phyloP scores from a whole-genome alignment of 176 grass and related monocot species.

The Oryza glaberrima region DNA sequence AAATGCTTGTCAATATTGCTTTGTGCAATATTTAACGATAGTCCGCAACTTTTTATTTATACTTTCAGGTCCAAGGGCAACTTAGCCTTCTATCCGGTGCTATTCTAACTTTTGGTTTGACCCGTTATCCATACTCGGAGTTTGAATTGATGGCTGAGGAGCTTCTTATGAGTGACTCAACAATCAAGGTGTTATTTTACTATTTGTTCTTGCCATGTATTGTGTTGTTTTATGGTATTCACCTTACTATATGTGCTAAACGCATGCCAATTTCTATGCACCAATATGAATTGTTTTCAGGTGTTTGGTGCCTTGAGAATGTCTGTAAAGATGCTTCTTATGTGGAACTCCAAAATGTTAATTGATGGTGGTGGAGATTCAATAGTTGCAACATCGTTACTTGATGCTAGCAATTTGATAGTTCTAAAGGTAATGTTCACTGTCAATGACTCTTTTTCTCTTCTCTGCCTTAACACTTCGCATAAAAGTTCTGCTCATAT shows the following conservation, averaged over 20 bases:
- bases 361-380: constrained; percentile 91
- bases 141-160: constrained; percentile 99
- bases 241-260: constrained; percentile 24
- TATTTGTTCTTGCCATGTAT: constrained; percentile 35
- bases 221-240: not conserved
- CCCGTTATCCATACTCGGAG: constrained; percentile 89
- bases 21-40: constrained; percentile 27
- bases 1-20: constrained; percentile 2
- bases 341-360: constrained; percentile 97
- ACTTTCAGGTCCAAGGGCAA: constrained; percentile 93
- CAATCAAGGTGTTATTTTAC: constrained; percentile 75
- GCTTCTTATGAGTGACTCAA: constrained; percentile 99
- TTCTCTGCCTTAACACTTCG: constrained; percentile 28
- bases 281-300: constrained; percentile 52
- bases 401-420: constrained; percentile 99
- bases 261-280: constrained; percentile 5
- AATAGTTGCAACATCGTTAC: constrained; percentile 87
- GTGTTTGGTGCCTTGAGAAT: constrained; percentile 95
- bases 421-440: constrained; percentile 80
- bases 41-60: constrained; percentile 33
- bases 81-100: constrained; percentile 86
- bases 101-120: constrained; percentile 89
- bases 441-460: not conserved
- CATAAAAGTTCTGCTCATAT: constrained; percentile 22
- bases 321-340: constrained; percentile 99